Evolutionary conservation across 2,329 filamentous ascomycete species (phyloP), one percentile per base, ranked within the genome.

Genomic region (Sclerotinia minor): DNA sequence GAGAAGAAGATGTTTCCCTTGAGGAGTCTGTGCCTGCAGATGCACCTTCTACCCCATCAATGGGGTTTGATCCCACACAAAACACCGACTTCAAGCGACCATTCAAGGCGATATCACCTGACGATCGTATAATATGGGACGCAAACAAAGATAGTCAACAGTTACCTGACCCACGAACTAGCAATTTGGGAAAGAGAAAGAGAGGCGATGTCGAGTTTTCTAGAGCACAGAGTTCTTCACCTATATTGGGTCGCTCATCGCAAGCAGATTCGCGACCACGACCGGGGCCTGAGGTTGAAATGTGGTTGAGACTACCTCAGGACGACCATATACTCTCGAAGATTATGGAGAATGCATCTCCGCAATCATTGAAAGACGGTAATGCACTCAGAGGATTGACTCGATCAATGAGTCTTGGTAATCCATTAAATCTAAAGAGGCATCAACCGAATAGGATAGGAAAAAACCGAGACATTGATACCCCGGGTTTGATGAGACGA

Each of bases 281-380:
- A 71, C 84, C 87, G 44, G 90, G 94, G 74, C 89, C 91, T 49
- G 90, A 89, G 2, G 79, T 89, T 44, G 90, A 94, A 71, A 79
- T 94, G 2, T 94, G 91, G 91, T 91, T 90, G 73, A 87, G 89
- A 64, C 92, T 92, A 75, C 85, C 89, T 49, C 78, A 87, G 26
- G 77, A 83, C 54, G 78, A 71, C 35, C 73, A 81, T 15, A 74
- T 74, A 21, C 80, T 92, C 32, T 85, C 86, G 60, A 85, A 90
- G 67, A 80, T 92, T 35, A 86, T 90, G 80, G 83, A 88, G 2
- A 91, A 89, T 0, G 92, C 89, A 5, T 92, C 90, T 3, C 89
- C 89, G 64, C 87, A 88, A 44, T 84, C 87, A 0, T 79, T 77
- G 1, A 87, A 80, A 68, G 78, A 79, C 5, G 57, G 57, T 64